Evolutionary conservation across 176 grass and related monocot genomes (phyloP).

Genomic region (Triticum dicoccoides): DNA sequence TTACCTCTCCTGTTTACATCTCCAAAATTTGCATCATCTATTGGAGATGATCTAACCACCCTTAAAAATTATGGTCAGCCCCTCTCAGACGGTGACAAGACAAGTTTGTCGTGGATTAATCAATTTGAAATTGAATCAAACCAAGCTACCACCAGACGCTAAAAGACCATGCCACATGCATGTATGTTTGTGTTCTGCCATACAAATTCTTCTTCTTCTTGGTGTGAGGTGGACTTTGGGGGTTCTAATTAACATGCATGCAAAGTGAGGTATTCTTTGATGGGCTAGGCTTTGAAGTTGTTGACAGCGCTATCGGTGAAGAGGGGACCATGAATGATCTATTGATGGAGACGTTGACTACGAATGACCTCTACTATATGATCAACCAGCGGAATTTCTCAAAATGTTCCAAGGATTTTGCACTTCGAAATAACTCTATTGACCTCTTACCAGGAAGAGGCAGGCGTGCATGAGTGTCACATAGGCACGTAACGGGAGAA

Average conservation of each 20-base stretch:
- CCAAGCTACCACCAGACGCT: not conserved
- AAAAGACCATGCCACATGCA: not conserved
- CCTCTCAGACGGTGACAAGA: not conserved
- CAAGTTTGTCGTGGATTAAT: not conserved
- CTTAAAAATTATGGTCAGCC: not conserved
- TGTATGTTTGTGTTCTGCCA: not conserved
- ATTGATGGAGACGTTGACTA: too few relatives aligned
- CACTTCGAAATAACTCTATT: not conserved
- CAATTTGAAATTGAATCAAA: not conserved
- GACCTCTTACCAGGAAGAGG: not conserved
- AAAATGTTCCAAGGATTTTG: not conserved
- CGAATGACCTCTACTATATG: too few relatives aligned
- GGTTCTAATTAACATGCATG: not conserved
- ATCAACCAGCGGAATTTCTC: not conserved
- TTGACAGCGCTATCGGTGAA: not conserved
- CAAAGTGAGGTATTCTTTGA: constrained; percentile 12
- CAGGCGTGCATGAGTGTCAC: too few relatives aligned
- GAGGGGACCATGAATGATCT: not conserved
- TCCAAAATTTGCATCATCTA: too few relatives aligned
- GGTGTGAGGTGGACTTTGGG: constrained; percentile 2
- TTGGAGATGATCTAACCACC: not conserved
- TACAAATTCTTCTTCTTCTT: not conserved
- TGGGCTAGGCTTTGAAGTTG: constrained; percentile 10
- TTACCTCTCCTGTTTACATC: too few relatives aligned
- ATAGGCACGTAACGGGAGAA: too few relatives aligned